Base-by-base conservation (phyloP, 176 grass and related monocot genomes). In the Oryza nivara region DNA sequence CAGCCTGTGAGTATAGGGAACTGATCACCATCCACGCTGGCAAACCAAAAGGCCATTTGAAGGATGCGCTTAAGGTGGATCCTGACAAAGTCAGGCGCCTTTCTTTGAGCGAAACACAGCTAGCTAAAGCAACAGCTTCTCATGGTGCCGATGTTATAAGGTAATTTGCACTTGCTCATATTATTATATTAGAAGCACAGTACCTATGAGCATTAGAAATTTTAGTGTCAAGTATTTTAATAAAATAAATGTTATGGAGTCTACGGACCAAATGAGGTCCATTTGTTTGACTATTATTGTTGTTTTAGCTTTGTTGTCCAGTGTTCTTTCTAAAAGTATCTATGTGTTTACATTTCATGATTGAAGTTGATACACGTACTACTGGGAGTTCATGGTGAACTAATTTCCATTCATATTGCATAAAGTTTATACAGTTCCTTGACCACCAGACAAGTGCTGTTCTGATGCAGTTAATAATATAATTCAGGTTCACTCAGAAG, bases 21-120 rank as follows among this genome's bases (percentile, higher is more conserved):
- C 66, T 98, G 65, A 98, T 98, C 60, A 90, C 96, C 15, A 91
- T 98, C 77, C 93, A 98, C 11, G 91, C 96, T 56, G 96, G 96
- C 32, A 98, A 98, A 81, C 91, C 91, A 63, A 98, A 98, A 98
- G 96, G 96, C 45, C 80, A 68, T 40, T n/a, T 88, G 46, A 88
- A 69, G 47, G 91, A 98, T 89, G 91, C 93, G 0, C 81, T 98
- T 3, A 86, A 67, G 49, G 86, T 87, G 10, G 96, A 98, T 69
- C 88, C 91, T 43, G 78, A 86, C 46, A 77, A 85, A 87, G 93
- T 93, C 48, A 88, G 86, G 71, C 82, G 96, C 48, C 83, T 98
- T 52, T 95, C 93, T 68, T 90, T 98, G 81, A 93, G 93, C 2
- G 96, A 98, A 56, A 92, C 88, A 85, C 83, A 90, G 60, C 52